A percentile compares a stretch with the other conserved stretches of the same genome.
Evolutionary conservation across 768 basidiomycete genomes (phyloP).

Genomic region (Tremella fuciformis): DNA sequence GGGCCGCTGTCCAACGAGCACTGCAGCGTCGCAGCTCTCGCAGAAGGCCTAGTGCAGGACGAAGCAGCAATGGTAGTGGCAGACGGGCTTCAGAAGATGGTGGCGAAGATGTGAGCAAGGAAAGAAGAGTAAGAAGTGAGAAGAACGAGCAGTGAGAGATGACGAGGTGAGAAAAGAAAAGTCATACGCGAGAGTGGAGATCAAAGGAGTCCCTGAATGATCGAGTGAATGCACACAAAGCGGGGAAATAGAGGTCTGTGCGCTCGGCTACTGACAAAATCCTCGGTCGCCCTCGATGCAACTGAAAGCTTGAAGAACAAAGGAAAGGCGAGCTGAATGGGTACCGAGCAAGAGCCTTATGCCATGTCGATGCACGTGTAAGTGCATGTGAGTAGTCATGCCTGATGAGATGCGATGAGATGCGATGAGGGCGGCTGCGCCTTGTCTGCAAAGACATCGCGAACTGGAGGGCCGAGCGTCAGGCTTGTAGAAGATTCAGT

Average conservation of each 20-base stretch:
- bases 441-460: too few species aligned
- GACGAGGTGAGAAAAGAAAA: slow-evolving; percentile 10
- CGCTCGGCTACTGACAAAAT: neutral
- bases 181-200: neutral
- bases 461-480: too few species aligned
- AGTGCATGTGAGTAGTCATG: too few species aligned
- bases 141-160: neutral
- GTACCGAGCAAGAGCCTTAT: too few species aligned
- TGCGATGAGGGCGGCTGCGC: too few species aligned
- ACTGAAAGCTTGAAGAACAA: slow-evolving; percentile 6
- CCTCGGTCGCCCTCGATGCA: neutral
- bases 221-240: neutral
- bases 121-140: slow-evolving; percentile 9
- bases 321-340: slow-evolving; percentile 2
- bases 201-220: slow-evolving; percentile 7
- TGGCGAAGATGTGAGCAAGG: neutral
- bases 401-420: too few species aligned
- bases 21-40: neutral
- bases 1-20: too few species aligned
- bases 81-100: neutral
- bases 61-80: neutral
- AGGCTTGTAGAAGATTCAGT: too few species aligned
- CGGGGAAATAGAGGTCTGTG: too few species aligned
- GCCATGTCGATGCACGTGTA: too few species aligned
- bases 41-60: neutral